phyloP scores from a whole-genome alignment of 371 early-diverging fungal genomes.

The Sanchytrium tribonematis region DNA sequence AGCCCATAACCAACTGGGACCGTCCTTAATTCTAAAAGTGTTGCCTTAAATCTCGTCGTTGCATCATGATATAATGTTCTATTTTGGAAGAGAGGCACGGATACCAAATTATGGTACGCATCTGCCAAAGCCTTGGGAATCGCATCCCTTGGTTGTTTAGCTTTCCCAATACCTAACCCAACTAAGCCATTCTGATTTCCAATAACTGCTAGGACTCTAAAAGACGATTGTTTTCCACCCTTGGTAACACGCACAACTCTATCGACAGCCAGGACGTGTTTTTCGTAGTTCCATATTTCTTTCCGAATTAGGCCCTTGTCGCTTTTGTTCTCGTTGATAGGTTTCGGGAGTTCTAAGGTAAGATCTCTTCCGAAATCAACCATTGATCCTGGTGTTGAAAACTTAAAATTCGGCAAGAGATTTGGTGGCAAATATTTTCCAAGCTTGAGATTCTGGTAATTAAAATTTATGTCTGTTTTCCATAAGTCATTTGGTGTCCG shows the following conservation, averaged over 20 bases:
- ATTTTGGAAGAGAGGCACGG: background rate
- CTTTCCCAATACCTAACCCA: slow-evolving; percentile 1
- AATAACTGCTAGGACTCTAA: background rate
- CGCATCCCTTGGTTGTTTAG: background rate
- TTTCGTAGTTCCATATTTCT: background rate
- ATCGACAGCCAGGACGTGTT: background rate
- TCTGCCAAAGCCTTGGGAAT: background rate
- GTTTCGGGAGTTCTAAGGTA: background rate
- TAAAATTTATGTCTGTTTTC: background rate
- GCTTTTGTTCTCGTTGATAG: background rate
- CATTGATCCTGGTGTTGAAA: background rate
- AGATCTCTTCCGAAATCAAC: background rate
- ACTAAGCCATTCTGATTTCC: background rate
- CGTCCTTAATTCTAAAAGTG: background rate
- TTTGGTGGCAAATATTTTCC: background rate
- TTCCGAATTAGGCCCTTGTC: background rate
- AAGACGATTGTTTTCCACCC: background rate
- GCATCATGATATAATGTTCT: slow-evolving; percentile 1
- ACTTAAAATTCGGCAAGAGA: background rate
- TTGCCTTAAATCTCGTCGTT: background rate
- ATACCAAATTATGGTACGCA: background rate
- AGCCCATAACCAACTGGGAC: slow-evolving; percentile 44
- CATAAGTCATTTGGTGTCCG: too few species aligned
- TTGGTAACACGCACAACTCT: background rate
- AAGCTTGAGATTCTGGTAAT: background rate